phyloP scores from a whole-genome alignment of 495 filamentous ascomycete species.

The Schizothecium vesticola region DNA sequence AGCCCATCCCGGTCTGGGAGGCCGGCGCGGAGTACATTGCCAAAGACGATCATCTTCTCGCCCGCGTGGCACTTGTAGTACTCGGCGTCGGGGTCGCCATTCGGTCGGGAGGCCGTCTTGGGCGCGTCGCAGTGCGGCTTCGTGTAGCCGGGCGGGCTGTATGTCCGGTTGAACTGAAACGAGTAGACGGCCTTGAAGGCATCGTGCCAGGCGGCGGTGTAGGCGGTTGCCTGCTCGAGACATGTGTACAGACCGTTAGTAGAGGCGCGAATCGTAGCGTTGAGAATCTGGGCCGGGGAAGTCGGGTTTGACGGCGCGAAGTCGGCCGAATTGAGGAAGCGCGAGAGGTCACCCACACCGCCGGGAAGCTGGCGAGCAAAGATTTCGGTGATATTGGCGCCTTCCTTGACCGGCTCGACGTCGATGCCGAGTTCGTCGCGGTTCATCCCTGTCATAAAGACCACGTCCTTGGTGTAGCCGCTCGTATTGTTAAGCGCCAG shows the following conservation, averaged over 20 bases:
- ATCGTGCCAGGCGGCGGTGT: conserved; percentile 22
- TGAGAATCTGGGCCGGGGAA: conserved; percentile 14
- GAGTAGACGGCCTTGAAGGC: conserved; percentile 28
- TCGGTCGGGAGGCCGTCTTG: conserved; percentile 16
- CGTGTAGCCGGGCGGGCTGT: conserved; percentile 37
- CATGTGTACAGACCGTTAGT: conserved; percentile 37
- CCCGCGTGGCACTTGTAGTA: conserved; percentile 48
- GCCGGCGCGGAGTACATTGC: conserved; percentile 19
- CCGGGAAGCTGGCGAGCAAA: not conserved
- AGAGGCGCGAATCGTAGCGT: conserved; percentile 22
- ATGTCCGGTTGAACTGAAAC: conserved; percentile 41
- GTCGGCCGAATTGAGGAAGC: conserved; percentile 17
- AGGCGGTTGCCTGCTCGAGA: conserved; percentile 31
- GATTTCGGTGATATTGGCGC: conserved; percentile 20
- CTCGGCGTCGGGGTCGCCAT: conserved; percentile 32
- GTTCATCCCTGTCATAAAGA: conserved; percentile 34
- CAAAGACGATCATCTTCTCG: conserved; percentile 41
- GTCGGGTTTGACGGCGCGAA: not conserved
- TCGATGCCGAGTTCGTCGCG: conserved; percentile 37
- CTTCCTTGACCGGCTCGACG: conserved; percentile 15
- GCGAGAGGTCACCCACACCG: not conserved
- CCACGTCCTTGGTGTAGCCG: conserved; percentile 13
- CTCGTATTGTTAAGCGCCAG: conserved; percentile 20
- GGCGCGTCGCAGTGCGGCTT: conserved; percentile 33
- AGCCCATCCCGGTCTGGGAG: conserved; percentile 22